These are phyloP conservation scores for Hemileccinum rubropunctum DNA, from an alignment of 768 basidiomycete species.

Conservation along the genomic window DNA sequence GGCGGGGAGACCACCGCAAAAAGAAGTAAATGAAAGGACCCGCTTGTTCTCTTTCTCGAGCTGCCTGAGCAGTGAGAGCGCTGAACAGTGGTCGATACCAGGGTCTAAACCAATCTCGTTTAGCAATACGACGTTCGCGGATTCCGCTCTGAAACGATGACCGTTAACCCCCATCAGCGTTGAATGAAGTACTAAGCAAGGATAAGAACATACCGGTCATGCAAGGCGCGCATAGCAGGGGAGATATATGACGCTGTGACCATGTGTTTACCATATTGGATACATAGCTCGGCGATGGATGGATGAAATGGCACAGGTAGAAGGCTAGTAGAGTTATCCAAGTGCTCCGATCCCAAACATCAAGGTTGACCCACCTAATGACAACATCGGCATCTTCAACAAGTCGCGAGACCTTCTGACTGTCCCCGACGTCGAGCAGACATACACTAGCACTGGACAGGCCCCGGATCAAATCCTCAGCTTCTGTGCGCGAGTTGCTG, in stretches of 20 bases:
- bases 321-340: slow-evolving; percentile 47
- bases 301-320: slow-evolving; percentile 77
- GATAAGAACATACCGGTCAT: slow-evolving; percentile 50
- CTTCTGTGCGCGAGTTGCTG: slow-evolving; percentile 66
- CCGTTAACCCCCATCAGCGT: background rate
- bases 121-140: slow-evolving; percentile 66
- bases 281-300: slow-evolving; percentile 68
- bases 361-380: slow-evolving; percentile 59
- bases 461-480: slow-evolving; percentile 41
- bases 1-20: slow-evolving; percentile 90
- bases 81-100: slow-evolving; percentile 87
- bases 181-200: background rate
- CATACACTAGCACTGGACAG: slow-evolving; percentile 53
- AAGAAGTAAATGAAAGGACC: slow-evolving; percentile 76
- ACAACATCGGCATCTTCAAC: slow-evolving; percentile 73
- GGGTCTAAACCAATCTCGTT: slow-evolving; percentile 93
- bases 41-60: slow-evolving; percentile 50
- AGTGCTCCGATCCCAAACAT: background rate
- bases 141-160: slow-evolving; percentile 46
- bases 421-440: slow-evolving; percentile 58
- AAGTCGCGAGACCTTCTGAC: slow-evolving; percentile 43
- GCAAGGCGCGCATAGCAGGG: slow-evolving; percentile 64
- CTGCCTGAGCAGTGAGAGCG: slow-evolving; percentile 61
- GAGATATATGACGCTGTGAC: slow-evolving; percentile 93
- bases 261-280: slow-evolving; percentile 66